These are phyloP conservation scores for Komagataella phaffii DNA, from an alignment of 805 yeast genomes.

Conservation along the genomic window DNA sequence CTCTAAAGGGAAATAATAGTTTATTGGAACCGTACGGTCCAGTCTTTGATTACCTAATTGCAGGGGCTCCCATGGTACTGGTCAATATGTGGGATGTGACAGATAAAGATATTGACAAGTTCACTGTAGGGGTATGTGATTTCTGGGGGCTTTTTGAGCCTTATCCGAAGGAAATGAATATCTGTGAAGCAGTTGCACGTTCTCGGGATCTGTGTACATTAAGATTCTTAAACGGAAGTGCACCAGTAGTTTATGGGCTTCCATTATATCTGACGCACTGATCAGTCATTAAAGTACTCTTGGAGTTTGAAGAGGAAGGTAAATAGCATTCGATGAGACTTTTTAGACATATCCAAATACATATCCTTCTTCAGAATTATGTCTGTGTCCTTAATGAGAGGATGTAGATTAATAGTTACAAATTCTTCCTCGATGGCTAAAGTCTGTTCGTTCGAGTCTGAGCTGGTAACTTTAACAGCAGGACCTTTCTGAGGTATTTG, in stretches of 20 bases:
- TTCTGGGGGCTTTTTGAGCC: slow-evolving; percentile 46
- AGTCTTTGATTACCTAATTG: slow-evolving; percentile 57
- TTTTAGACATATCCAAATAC: background rate
- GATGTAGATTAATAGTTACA: background rate
- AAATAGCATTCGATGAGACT: background rate
- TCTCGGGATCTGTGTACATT: slow-evolving; percentile 62
- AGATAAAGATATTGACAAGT: slow-evolving; percentile 84
- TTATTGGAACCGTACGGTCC: slow-evolving; percentile 65
- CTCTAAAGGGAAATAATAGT: slow-evolving; percentile 36
- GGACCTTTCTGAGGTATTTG: background rate
- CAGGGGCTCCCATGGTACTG: slow-evolving; percentile 72
- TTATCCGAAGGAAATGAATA: slow-evolving; percentile 13
- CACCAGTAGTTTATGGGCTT: slow-evolving; percentile 84
- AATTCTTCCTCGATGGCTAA: background rate
- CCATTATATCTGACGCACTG: slow-evolving; percentile 31
- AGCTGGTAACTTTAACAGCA: background rate
- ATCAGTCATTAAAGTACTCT: background rate
- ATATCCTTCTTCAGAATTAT: background rate
- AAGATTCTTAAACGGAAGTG: slow-evolving; percentile 75
- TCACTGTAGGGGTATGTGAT: slow-evolving; percentile 46
- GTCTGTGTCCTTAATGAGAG: background rate
- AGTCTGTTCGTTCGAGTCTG: background rate
- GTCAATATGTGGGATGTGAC: slow-evolving; percentile 96
- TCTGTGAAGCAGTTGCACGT: slow-evolving; percentile 42
- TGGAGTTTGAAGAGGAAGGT: background rate